These are phyloP conservation scores for Rosa lucieae DNA, from an alignment of 306 rosid species.

Conservation along the genomic window DNA sequence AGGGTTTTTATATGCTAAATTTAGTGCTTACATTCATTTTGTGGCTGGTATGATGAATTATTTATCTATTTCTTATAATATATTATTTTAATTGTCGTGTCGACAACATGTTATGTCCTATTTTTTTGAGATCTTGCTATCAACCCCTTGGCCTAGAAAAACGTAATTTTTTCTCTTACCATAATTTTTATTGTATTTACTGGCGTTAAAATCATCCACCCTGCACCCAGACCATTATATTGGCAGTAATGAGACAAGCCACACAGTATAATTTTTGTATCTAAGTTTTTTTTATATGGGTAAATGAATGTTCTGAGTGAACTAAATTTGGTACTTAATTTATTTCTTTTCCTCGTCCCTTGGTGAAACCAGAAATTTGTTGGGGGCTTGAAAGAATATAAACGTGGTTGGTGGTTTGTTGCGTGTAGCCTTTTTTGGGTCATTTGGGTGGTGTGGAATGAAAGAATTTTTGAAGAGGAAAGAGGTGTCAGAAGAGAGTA, in stretches of 20 bases:
- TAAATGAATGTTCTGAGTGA: neutral
- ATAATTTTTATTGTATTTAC: neutral
- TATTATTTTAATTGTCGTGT: neutral
- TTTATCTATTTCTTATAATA: neutral
- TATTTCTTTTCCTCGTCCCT: neutral
- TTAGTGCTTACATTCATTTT: neutral
- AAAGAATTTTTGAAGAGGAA: neutral
- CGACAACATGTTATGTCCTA: neutral
- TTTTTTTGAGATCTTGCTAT: neutral
- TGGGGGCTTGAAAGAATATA: neutral
- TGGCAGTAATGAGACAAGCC: neutral
- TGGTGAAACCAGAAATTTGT: neutral
- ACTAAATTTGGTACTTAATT: neutral
- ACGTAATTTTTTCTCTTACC: neutral
- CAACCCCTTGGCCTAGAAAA: neutral
- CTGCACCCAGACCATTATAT: neutral
- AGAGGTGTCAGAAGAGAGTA: neutral
- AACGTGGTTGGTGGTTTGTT: neutral
- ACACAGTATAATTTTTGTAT: neutral
- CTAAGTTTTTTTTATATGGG: neutral
- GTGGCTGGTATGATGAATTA: neutral
- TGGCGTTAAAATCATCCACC: neutral
- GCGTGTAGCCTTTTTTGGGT: neutral
- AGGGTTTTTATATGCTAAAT: neutral
- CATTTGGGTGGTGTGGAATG: neutral